Percentiles rank a stretch among this genome's conserved stretches.
Evolutionary conservation across 1,284 basidiomycete species (phyloP).

Genomic region (Moesziomyces sp.): DNA sequence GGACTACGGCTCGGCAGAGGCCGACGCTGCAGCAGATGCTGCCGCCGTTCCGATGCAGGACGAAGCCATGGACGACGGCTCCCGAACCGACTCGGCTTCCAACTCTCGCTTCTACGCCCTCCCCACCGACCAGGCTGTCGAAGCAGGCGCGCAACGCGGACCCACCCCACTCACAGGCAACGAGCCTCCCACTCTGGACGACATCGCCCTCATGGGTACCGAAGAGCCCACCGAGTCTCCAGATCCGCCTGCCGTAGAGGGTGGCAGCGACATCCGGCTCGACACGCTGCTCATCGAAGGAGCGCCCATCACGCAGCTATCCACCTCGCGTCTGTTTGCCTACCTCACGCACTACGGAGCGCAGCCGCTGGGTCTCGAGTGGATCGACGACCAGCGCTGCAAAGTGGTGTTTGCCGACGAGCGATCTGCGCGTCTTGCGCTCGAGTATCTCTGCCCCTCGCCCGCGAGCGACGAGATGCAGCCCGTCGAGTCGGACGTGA

Average conservation of each 20-base stretch:
- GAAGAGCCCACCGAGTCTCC: slow-evolving; percentile 21
- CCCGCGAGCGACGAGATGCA: slow-evolving; percentile 10
- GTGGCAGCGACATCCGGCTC: slow-evolving; percentile 51
- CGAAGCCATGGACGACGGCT: slow-evolving; percentile 35
- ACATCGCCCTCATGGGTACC: slow-evolving; percentile 16
- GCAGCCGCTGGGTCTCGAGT: slow-evolving; percentile 63
- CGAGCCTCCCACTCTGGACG: slow-evolving; percentile 16
- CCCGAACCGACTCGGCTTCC: not conserved
- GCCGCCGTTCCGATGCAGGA: slow-evolving; percentile 15
- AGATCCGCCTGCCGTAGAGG: slow-evolving; percentile 45
- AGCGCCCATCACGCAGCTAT: slow-evolving; percentile 63
- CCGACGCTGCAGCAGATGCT: not conserved
- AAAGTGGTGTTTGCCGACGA: slow-evolving; percentile 62
- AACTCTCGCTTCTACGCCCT: slow-evolving; percentile 47
- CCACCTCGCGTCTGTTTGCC: slow-evolving; percentile 65
- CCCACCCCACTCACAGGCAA: slow-evolving; percentile 18
- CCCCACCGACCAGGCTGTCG: slow-evolving; percentile 49
- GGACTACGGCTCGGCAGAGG: slow-evolving; percentile 39
- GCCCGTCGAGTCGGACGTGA: not conserved
- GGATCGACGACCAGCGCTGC: slow-evolving; percentile 63
- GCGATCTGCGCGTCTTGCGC: slow-evolving; percentile 44
- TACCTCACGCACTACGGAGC: slow-evolving; percentile 63
- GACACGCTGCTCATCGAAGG: slow-evolving; percentile 61
- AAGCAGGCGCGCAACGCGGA: slow-evolving; percentile 51
- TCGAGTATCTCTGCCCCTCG: slow-evolving; percentile 56